Conservation (phyloP, 441 rosid species). For the Dalechampia spathulata region DNA sequence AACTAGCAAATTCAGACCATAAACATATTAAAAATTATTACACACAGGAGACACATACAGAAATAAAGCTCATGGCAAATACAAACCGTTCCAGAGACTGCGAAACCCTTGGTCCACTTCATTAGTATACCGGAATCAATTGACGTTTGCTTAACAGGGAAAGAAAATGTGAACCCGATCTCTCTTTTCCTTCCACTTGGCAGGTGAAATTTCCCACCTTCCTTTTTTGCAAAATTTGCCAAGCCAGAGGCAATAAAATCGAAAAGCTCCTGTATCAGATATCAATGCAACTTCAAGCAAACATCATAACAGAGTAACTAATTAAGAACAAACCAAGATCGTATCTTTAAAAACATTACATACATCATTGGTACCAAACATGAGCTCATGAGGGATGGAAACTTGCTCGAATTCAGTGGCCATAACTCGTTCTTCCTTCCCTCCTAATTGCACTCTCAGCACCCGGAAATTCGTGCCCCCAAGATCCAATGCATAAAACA, state of each 20-base stretch:
- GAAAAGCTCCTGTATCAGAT: conserved; percentile 53
- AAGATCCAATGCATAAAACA: conserved; percentile 90
- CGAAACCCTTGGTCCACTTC: conserved; percentile 87
- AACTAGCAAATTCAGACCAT: conserved; percentile 1
- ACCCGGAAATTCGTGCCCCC: conserved; percentile 92
- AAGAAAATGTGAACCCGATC: conserved; percentile 85
- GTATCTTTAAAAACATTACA: conserved; percentile 6
- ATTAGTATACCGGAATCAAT: conserved; percentile 74
- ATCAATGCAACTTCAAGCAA: not conserved
- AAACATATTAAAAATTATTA: not conserved
- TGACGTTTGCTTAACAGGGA: conserved; percentile 76
- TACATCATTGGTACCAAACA: conserved; percentile 77
- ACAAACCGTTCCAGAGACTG: conserved; percentile 87
- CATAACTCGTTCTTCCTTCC: conserved; percentile 48
- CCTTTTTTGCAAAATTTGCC: conserved; percentile 47
- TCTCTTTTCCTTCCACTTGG: conserved; percentile 62
- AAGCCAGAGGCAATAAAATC: conserved; percentile 69
- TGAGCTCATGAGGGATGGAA: conserved; percentile 65
- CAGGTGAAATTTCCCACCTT: conserved; percentile 45
- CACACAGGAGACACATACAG: not conserved
- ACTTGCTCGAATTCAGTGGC: conserved; percentile 65
- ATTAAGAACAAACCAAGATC: not conserved
- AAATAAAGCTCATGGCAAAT: not conserved
- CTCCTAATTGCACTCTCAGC: conserved; percentile 71
- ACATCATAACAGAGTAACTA: not conserved